Base-by-base conservation (phyloP, 768 basidiomycete genomes). In the Lentinula lateritia region DNA sequence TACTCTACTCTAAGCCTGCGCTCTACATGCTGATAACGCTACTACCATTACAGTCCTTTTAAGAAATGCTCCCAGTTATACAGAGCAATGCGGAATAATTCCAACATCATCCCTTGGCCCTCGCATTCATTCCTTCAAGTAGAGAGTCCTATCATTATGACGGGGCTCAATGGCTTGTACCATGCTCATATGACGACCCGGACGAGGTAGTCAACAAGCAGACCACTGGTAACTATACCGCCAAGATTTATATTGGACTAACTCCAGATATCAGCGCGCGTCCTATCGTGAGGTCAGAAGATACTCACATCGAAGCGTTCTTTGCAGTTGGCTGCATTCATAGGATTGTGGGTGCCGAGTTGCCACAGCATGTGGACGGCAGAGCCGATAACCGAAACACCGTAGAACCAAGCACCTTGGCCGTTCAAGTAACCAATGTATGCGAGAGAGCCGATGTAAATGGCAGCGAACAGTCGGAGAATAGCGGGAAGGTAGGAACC, bases 401-500 rank as follows among this genome's bases (percentile, higher is more conserved):
- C 32, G 43, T 60, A 70, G 60, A 56, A 70, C 10, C 58, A 52
- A 39, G 60, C 52, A 1, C 67, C 63, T n/a, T 71, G 71, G 10
- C 48, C 36, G 57, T 73, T 74, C 48, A 71, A 59, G 38, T 70
- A 28, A 4, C 72, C 73, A 6, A 70, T 69, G 43, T 66, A 20
- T 12, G 66, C 50, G 9, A 77, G 61, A 16, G 66, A 64, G 18
- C 55, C 46, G 23, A 74, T 56, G 23, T 75, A 66, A 1, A 66
- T 15, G 9, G 59, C 48, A 0, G 68, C 72, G 63, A 87, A 81
- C 23, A 71, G 61, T 12, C 76, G 66, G 15, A 86, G 74, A 58
- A 85, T 74, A 2, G 74, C 72, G 39, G 75, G 72, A 28, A 82
- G 75, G 35, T 72, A 67, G 13, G 70, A 66, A 18, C 80, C 83